Conservation (phyloP, 2,329 filamentous ascomycete genomes). For the Neopestalotiopsis sp. region DNA sequence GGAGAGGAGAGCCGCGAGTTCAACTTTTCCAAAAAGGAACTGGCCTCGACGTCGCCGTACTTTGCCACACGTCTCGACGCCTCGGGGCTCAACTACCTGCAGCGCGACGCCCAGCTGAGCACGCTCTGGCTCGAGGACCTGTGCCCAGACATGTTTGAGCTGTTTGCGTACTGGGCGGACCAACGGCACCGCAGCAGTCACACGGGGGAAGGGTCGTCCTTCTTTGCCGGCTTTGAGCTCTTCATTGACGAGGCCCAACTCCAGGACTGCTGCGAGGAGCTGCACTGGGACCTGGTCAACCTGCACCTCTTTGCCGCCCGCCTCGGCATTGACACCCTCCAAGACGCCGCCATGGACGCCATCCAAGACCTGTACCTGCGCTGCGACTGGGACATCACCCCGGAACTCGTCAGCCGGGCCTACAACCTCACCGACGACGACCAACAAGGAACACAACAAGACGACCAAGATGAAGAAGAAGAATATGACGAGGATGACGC, state of each 20-base stretch:
- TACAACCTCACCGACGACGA: slow-evolving; percentile 58
- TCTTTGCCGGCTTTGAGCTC: slow-evolving; percentile 24
- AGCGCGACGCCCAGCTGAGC: slow-evolving; percentile 28
- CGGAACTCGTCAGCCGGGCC: slow-evolving; percentile 55
- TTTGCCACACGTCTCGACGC: slow-evolving; percentile 34
- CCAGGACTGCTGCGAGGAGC: slow-evolving; percentile 37
- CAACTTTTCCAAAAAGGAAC: slow-evolving; percentile 34
- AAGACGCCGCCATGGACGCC: slow-evolving; percentile 63
- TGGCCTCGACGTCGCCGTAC: slow-evolving; percentile 34
- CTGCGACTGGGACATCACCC: slow-evolving; percentile 63
- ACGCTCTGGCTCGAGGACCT: slow-evolving; percentile 37
- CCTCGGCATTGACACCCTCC: slow-evolving; percentile 54
- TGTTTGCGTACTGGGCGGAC: slow-evolving; percentile 41
- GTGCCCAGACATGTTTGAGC: slow-evolving; percentile 39
- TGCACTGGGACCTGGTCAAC: slow-evolving; percentile 62
- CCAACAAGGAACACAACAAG: slow-evolving; percentile 31
- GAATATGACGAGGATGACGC: not conserved
- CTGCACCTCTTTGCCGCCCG: slow-evolving; percentile 63
- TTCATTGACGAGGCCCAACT: slow-evolving; percentile 34
- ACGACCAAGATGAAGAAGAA: not conserved
- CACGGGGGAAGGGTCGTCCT: slow-evolving; percentile 23
- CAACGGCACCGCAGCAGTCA: slow-evolving; percentile 19
- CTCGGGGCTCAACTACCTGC: slow-evolving; percentile 29
- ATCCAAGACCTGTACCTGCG: slow-evolving; percentile 65
- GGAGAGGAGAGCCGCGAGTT: slow-evolving; percentile 35